Conservation (phyloP, 2,329 filamentous ascomycete species). For the Lasiodiplodia citricola region DNA sequence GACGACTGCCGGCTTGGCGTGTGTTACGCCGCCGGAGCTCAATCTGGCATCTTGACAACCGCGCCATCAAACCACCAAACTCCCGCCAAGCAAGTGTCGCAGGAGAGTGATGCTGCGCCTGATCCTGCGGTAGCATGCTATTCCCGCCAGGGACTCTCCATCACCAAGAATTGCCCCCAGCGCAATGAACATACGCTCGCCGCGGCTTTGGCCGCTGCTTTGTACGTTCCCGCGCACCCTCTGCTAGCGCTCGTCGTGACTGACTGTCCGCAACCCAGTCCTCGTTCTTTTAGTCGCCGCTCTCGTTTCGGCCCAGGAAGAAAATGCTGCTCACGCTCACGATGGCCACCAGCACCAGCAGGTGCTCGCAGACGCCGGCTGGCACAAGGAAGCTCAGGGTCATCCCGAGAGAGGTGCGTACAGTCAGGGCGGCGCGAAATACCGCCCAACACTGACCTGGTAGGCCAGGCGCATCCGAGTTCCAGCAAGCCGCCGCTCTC, state of each 20-base stretch:
- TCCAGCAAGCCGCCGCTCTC: conserved; percentile 47
- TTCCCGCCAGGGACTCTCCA: not conserved
- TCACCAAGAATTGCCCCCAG: conserved; percentile 2
- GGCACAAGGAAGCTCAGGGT: conserved; percentile 20
- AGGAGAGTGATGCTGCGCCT: conserved; percentile 9
- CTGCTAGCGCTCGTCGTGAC: not conserved
- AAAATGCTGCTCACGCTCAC: not conserved
- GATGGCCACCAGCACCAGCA: conserved; percentile 6
- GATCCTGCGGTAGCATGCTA: conserved; percentile 10
- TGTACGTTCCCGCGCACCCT: conserved; percentile 8
- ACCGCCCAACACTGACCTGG: conserved; percentile 11
- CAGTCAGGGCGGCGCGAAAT: not conserved
- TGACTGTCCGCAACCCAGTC: conserved; percentile 32
- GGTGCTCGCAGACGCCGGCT: conserved; percentile 13
- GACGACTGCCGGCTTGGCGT: conserved; percentile 14
- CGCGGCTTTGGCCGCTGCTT: conserved; percentile 28
- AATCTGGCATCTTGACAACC: conserved; percentile 25
- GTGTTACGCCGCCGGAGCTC: not conserved
- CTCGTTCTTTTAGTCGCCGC: conserved; percentile 39
- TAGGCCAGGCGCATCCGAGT: conserved; percentile 34
- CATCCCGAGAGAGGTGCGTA: conserved; percentile 13
- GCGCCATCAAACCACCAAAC: not conserved
- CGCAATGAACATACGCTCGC: conserved; percentile 20
- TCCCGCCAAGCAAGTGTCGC: conserved; percentile 5
- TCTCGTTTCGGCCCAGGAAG: conserved; percentile 31